Base-by-base conservation (phyloP, 2,329 filamentous ascomycete species). In the Fusarium albosuccineum region DNA sequence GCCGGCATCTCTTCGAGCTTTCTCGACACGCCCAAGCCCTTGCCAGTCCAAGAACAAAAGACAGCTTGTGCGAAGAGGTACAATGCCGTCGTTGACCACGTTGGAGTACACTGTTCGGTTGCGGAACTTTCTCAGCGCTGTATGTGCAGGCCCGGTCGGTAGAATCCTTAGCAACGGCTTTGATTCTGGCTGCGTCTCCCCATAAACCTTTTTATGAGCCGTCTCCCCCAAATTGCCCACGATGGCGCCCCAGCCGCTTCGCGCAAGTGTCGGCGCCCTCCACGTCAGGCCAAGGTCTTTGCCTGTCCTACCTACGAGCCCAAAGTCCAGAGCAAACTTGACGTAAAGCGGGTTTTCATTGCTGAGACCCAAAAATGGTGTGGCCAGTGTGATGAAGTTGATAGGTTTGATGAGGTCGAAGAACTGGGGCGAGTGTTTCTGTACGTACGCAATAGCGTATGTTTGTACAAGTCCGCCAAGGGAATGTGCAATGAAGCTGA, bases 281-380 rank as follows among this genome's bases (percentile, higher is more conserved):
- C 96, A 99, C 1, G 94, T 97, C 64, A 99, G 82, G 22, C 96
- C 96, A 9, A 99, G 85, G 80, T 99, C 96, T 78, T 98, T 93
- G 8, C 96, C 96, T 3, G 96, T 97, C 55, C 95, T 88, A n/a
- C 96, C 96, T 13, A 99, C 95, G 1, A 99, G 85, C 0, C 96
- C 96, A 80, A 98, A 97, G 76, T 99, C 96, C 4, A 99, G 83
- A 0, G 96, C 96, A 77, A 99, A 98, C 74, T 94, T 97, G 78
- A 99, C 92, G 76, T 99, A 99, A 58, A 98, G 85, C 0, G 96
- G 96, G 72, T 99, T 99, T 76, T 99, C 96, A 76, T 99, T 97
- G 78, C 95, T 98, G 37, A 98, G 82, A 0, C 95, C 95, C 1
- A 98, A 82, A 69, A 97, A 93, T 0, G 95, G 95, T 1, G 94